These are phyloP conservation scores for Perkinsus olseni DNA, from an alignment of 169 alveolate species.

Conservation along the genomic window DNA sequence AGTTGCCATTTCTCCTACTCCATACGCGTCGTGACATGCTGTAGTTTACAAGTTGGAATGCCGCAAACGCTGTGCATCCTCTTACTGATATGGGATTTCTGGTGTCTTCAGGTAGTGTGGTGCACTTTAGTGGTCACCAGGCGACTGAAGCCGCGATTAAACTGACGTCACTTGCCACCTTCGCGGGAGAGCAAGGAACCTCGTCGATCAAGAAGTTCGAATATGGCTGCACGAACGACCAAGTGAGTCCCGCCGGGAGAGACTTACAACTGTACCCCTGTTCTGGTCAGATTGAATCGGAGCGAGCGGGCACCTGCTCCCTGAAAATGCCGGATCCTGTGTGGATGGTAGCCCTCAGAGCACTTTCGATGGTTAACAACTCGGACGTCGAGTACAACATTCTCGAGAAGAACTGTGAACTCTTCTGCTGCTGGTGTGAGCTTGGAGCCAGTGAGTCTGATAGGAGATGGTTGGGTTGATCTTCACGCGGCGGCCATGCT, in stretches of 20 bases:
- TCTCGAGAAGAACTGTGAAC: background rate
- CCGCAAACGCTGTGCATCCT: no score
- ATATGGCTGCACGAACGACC: background rate
- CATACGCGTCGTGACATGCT: no score
- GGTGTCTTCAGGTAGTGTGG: background rate
- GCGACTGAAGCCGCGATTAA: background rate
- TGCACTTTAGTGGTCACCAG: background rate
- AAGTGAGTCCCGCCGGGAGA: background rate
- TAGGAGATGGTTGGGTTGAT: background rate
- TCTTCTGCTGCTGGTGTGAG: background rate
- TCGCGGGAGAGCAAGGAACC: background rate
- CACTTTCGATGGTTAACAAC: background rate
- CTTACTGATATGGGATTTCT: background rate
- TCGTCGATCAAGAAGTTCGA: background rate
- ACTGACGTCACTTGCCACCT: background rate
- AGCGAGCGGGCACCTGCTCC: background rate
- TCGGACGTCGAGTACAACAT: background rate
- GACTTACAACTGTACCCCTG: no score
- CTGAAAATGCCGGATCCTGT: background rate
- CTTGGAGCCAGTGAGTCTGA: background rate
- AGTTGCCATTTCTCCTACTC: no score
- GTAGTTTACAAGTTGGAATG: no score
- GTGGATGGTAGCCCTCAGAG: background rate
- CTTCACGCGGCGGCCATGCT: background rate
- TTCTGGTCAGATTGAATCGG: background rate